Base-by-base conservation (phyloP, 352 stramenopile genomes). In the Globisporangium rhizosaccharum region DNA sequence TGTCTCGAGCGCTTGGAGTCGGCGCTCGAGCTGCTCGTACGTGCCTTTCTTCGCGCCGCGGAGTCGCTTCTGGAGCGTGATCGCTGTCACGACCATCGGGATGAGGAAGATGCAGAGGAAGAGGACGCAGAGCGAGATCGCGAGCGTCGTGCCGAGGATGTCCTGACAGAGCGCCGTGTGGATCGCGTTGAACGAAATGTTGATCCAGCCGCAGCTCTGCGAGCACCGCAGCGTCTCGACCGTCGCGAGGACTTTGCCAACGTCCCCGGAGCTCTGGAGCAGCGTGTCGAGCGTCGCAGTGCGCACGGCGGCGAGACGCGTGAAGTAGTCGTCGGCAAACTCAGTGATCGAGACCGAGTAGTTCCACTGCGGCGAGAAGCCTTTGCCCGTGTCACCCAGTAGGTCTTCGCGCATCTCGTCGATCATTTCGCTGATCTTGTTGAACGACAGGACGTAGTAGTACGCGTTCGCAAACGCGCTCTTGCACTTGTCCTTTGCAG, bases 61-160 rank as follows among this genome's bases (percentile, higher is more conserved):
- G 46, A 94, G 70, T 1, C 82, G 76, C 65, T 94, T 94, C 63
- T 94, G 79, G 36, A 94, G 67, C 59, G 82, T 73, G 54, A 92
- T 76, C 26, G 70, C 80, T 30, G 74, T 83, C 48, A 86, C 59
- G 59, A 90, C 80, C 60, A 91, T 85, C 15, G 84, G 84, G 6
- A 94, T 55, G 37, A 92, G 70, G 63, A 89, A 91, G 20, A 91
- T 57, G 37, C 70, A 82, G 20, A 94, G 66, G 65, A 92, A 88
- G 48, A 92, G 74, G 26, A 88, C 73, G 59, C 79, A 88, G 3
- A 94, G 68, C 55, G 84, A 83, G 56, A 94, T 89, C 11, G 76
- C 79, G 17, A 94, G 71, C 50, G 80, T 90, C 44, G 80, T 88
- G 60, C 82, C 82, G 53, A 94, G 63, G 11, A 94, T 73, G 63